phyloP scores from a whole-genome alignment of 2,329 filamentous ascomycete species.

The Ophiostoma tasmaniense region DNA sequence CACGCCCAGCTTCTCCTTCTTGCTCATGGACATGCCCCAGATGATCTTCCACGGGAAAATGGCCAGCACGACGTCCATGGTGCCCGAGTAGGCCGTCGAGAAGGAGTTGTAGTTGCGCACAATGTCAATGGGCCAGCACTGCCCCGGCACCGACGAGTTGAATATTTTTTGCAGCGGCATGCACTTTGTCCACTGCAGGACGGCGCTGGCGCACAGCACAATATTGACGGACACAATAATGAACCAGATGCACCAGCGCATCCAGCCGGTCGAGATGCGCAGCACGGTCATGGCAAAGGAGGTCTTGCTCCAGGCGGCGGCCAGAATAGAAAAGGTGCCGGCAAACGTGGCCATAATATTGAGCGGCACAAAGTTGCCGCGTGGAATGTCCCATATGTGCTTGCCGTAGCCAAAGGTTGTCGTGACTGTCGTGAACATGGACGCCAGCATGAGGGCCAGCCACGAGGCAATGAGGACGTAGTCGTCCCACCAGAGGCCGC shows the following conservation, averaged over 20 bases:
- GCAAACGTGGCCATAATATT: background rate
- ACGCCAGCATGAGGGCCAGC: background rate
- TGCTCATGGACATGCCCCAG: background rate
- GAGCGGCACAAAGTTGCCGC: background rate
- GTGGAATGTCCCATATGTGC: background rate
- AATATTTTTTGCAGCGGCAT: background rate
- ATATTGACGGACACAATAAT: background rate
- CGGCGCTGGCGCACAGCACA: background rate
- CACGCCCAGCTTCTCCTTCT: background rate
- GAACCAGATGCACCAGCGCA: conserved; percentile 21
- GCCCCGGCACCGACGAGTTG: background rate
- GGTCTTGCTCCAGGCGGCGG: conserved; percentile 31
- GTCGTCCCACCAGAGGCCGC: background rate
- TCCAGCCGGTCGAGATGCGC: conserved; percentile 26
- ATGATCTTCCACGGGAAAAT: background rate
- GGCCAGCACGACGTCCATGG: background rate
- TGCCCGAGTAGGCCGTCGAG: background rate
- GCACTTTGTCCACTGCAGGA: background rate
- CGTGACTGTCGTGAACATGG: background rate
- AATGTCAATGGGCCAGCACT: background rate
- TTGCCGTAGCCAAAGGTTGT: background rate
- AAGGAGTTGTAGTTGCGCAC: background rate
- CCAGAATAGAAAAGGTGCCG: conserved; percentile 24
- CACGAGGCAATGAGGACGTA: background rate
- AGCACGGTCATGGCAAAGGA: conserved; percentile 32